These are phyloP conservation scores for Circinella umbellata DNA, from an alignment of 371 early-diverging fungal genomes.

Conservation along the genomic window DNA sequence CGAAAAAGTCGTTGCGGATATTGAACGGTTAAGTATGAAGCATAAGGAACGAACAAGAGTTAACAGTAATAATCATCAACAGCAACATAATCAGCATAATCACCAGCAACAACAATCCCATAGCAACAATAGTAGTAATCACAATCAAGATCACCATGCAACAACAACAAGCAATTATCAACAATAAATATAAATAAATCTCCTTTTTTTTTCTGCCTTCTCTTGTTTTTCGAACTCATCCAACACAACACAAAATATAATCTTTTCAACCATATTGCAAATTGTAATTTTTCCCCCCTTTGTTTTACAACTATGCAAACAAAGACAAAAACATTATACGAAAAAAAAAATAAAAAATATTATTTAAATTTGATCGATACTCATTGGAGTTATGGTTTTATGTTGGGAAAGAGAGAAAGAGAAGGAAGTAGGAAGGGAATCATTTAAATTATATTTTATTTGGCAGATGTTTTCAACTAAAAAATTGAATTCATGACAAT, in stretches of 20 bases:
- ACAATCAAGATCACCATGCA: neutral
- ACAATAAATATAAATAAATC: slow-evolving; percentile 6
- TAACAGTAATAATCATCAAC: neutral
- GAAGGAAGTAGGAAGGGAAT: neutral
- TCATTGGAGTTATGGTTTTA: too few species aligned
- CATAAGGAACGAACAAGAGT: slow-evolving; percentile 22
- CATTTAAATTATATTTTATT: slow-evolving; percentile 4
- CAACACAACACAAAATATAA: too few species aligned
- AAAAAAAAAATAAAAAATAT: too few species aligned
- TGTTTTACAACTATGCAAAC: too few species aligned
- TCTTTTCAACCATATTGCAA: too few species aligned
- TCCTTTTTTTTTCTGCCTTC: too few species aligned
- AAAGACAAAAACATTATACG: neutral
- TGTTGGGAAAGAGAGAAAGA: too few species aligned
- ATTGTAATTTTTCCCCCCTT: too few species aligned
- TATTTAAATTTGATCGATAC: too few species aligned
- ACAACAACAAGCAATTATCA: slow-evolving; percentile 4
- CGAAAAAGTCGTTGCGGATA: slow-evolving; percentile 43
- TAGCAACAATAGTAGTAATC: slow-evolving; percentile 12
- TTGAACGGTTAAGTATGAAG: slow-evolving; percentile 35
- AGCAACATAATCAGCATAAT: slow-evolving; percentile 5
- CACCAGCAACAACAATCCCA: slow-evolving; percentile 14
- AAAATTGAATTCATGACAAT: neutral
- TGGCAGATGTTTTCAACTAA: slow-evolving; percentile 26
- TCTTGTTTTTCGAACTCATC: too few species aligned